phyloP scores from a whole-genome alignment of 1,139 yeast species.

The Candida freyschussii region DNA sequence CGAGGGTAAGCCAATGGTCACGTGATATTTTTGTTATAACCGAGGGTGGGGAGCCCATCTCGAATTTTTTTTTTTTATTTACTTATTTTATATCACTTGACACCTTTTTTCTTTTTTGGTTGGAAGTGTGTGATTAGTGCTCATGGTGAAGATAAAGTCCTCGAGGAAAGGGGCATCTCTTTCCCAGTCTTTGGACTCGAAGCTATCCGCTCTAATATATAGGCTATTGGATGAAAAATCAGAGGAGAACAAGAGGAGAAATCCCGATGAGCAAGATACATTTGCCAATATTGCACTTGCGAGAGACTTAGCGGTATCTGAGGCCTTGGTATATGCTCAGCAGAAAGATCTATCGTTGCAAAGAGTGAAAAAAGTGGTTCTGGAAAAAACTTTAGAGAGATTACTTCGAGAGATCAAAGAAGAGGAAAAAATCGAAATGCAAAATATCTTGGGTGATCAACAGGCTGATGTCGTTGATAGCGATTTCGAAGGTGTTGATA shows the following conservation, averaged over 20 bases:
- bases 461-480: slow-evolving; percentile 29
- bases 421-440: slow-evolving; percentile 29
- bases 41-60: neutral
- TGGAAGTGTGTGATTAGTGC: too few species aligned
- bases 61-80: slow-evolving; percentile 2
- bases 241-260: slow-evolving; percentile 35
- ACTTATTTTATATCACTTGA: neutral
- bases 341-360: slow-evolving; percentile 59
- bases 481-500: slow-evolving; percentile 43
- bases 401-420: slow-evolving; percentile 40
- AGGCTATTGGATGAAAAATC: slow-evolving; percentile 49
- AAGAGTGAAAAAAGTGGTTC: slow-evolving; percentile 55
- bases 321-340: slow-evolving; percentile 51
- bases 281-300: slow-evolving; percentile 49
- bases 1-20: too few species aligned
- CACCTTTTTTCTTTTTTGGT: slow-evolving; percentile 1
- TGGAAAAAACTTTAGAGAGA: slow-evolving; percentile 56
- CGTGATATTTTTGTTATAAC: slow-evolving; percentile 1
- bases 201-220: slow-evolving; percentile 45
- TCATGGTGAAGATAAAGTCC: slow-evolving; percentile 21
- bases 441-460: slow-evolving; percentile 18
- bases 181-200: slow-evolving; percentile 40
- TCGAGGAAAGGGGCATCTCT: slow-evolving; percentile 18
- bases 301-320: slow-evolving; percentile 46
- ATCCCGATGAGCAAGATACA: slow-evolving; percentile 27